Conservation (phyloP, 2,329 filamentous ascomycete species). For the Arthrobotrys sinensis region DNA sequence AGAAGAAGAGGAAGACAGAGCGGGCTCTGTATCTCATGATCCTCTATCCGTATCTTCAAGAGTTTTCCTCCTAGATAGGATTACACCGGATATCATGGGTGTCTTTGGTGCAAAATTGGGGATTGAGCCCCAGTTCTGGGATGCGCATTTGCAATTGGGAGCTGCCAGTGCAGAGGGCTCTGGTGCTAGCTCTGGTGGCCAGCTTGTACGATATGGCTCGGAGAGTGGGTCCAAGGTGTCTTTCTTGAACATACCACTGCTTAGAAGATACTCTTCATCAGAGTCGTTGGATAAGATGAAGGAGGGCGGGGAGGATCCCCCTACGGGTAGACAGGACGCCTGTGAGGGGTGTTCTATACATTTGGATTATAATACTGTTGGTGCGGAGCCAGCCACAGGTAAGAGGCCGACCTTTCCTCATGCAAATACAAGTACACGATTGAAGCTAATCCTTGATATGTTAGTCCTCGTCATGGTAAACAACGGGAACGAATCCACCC, state of each 20-base stretch:
- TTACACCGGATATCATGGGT: constrained; percentile 45
- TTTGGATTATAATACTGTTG: constrained; percentile 24
- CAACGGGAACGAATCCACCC: background rate
- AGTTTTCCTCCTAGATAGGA: constrained; percentile 47
- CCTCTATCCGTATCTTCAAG: background rate
- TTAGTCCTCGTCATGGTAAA: constrained; percentile 48
- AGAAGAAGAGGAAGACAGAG: background rate
- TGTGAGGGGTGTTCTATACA: constrained; percentile 55
- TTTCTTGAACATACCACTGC: constrained; percentile 57
- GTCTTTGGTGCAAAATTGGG: constrained; percentile 47
- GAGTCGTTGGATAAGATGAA: constrained; percentile 15
- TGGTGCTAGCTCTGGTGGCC: constrained; percentile 46
- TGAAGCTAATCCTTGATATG: too few species aligned
- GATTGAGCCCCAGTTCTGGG: constrained; percentile 56
- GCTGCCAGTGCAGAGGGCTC: background rate
- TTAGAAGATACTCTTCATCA: constrained; percentile 34
- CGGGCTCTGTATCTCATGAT: too few species aligned
- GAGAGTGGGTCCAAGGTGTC: constrained; percentile 44
- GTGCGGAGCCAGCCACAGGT: constrained; percentile 26
- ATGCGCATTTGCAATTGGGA: constrained; percentile 48
- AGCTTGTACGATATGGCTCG: constrained; percentile 44
- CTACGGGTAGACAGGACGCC: background rate
- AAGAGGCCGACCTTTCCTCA: background rate
- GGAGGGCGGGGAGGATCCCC: background rate
- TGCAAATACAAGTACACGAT: background rate